Evolutionary conservation across 208 protist species (phyloP).

Genomic region (Tritrichomonas musculus): DNA sequence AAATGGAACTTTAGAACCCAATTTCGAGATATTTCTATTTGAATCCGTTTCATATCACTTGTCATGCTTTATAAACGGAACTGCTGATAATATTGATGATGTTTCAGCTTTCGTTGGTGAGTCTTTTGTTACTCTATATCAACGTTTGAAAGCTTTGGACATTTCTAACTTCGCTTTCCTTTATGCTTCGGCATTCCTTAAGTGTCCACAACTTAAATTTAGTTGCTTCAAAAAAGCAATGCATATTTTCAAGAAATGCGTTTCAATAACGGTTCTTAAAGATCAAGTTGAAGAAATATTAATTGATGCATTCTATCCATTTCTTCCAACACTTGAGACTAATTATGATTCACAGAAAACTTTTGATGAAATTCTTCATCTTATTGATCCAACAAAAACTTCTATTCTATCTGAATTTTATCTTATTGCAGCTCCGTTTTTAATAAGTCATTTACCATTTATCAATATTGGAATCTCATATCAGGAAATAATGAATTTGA

Average conservation of each 20-base stretch:
- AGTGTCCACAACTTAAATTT: neutral
- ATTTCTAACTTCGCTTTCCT: neutral
- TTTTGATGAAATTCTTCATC: neutral
- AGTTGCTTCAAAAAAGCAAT: neutral
- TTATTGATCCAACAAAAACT: neutral
- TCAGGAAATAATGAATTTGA: neutral
- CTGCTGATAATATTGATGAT: neutral
- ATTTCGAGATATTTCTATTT: neutral
- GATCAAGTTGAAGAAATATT: neutral
- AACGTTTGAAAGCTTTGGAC: neutral
- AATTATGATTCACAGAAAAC: neutral
- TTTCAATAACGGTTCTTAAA: neutral
- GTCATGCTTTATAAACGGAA: too few species aligned
- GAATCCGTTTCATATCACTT: neutral
- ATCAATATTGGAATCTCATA: neutral
- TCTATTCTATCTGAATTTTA: neutral
- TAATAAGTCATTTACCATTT: neutral
- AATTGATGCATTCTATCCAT: neutral
- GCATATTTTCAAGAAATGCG: neutral
- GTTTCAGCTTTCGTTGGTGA: neutral
- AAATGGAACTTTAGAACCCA: neutral
- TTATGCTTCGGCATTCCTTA: neutral
- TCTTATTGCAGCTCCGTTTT: neutral
- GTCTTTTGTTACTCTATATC: neutral
- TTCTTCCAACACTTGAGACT: neutral